Base-by-base conservation (phyloP, 306 rosid genomes). In the Prunus mira region DNA sequence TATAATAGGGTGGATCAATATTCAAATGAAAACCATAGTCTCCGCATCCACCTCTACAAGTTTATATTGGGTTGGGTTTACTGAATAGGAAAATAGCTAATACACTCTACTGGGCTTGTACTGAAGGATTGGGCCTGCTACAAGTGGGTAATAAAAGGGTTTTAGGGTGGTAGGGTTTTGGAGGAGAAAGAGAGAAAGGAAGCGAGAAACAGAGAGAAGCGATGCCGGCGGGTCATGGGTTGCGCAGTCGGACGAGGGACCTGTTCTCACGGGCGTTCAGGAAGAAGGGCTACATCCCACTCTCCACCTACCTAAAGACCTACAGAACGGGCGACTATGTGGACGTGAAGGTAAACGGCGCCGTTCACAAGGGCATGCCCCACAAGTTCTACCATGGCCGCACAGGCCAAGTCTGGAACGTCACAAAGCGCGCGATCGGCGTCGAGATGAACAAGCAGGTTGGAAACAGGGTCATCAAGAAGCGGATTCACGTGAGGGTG, bases 331-430 rank as follows among this genome's bases (percentile, higher is more conserved):
- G 98, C 1, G 97, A 94, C 11, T 82, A 89, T 34, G 98, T 94
- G 0, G 98, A 94, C 27, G 9, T 91, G 56, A 91, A 86, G 83
- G 98, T 94, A 0, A 94, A 90, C 61, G 98, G 98, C 4, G 97
- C 93, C 50, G 78, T 92, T 19, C 97, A 94, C 79, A 91, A 94
- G 65, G 97, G 97, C 5, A 91, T 91, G 97, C 97, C 97, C 0
- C 97, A 92, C 79, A 91, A 94, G 75, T 91, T 92, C 84, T 94
- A 94, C 83, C 98, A 94, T 22, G 98, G 97, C 28, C 97, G 98
- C 38, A 94, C 98, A 2, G 98, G 95, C 0, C 89, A 84, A 0
- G 97, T 94, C 71, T 94, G 97, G 97, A 91, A 94, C 22, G 89
- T 91, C 5, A 92, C 98, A 79, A 94, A 91, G 74, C 90, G 97